Evolutionary conservation across 2,329 filamentous ascomycete species (phyloP), one percentile per base, ranked within the genome.

Genomic region (Thelonectria rubi): DNA sequence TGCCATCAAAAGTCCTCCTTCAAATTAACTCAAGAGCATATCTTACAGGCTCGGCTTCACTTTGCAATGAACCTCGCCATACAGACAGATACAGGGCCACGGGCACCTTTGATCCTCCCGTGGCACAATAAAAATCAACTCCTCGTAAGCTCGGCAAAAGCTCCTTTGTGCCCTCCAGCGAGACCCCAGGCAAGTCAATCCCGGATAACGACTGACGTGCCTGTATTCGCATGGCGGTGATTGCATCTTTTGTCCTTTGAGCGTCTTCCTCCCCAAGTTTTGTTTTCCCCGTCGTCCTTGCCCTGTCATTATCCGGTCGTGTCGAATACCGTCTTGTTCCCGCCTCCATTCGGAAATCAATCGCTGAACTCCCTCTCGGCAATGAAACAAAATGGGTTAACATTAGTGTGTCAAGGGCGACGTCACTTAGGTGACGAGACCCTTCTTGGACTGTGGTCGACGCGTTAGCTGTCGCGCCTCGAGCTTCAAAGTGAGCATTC

Each of bases 371-470:
- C 45, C 46, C 60, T 52, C 58, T 65, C 26, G 55, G 56, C 51
- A 51, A 50, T 62, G 65, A 52, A 66, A 66, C 65, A 64, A 53
- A 63, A 57, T 57, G 51, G 58, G 55, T 54, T 65, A 58, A 64
- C 65, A 68, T 65, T 62, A 64, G 52, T 62, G 62, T 52, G 57
- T 47, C 21, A n/a, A 37, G 45, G 49, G 47, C 48, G 49, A 62
- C 30, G 20, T 34, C 34, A 49, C 65, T 67, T 75, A 77, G 68
- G 61, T 72, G 56, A 79, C 76, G 54, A 79, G 74, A 21, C 77
- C 77, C 71, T 79, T 80, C 77, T 79, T 80, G 59, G 74, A 75
- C 78, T 79, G 42, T 55, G 30, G 10, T 32, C 34, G 15, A 40
- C 2, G 9, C 32, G 49, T 67, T 20, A 65, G 67, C 46, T 47